phyloP scores from a whole-genome alignment of 495 filamentous ascomycete species.

The Penicillium antarcticum region DNA sequence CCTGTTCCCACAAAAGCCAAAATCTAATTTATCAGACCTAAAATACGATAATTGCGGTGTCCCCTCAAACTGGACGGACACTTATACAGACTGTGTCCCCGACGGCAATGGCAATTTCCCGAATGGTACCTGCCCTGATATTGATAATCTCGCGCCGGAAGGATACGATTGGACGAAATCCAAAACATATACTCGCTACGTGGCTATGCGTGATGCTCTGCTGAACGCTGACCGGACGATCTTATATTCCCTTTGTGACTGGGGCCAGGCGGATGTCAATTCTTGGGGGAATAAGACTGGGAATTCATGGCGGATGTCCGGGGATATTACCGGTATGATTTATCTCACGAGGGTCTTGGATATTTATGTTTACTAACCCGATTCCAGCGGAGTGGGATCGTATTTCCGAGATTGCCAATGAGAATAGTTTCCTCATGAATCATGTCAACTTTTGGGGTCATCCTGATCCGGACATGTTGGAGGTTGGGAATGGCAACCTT shows the following conservation, averaged over 20 bases:
- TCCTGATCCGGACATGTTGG: constrained; percentile 67
- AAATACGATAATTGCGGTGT: constrained; percentile 73
- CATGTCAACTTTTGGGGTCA: constrained; percentile 51
- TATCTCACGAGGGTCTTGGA: constrained; percentile 5
- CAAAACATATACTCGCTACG: constrained; percentile 51
- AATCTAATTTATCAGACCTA: constrained; percentile 36
- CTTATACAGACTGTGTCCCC: constrained; percentile 38
- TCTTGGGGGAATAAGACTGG: constrained; percentile 49
- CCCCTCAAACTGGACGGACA: constrained; percentile 38
- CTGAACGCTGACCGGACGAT: constrained; percentile 50
- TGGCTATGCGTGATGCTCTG: constrained; percentile 60
- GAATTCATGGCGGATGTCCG: constrained; percentile 54
- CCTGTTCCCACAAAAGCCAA: not conserved
- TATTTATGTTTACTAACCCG: constrained; percentile 2
- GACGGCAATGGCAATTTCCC: constrained; percentile 26
- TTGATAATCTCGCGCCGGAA: constrained; percentile 35
- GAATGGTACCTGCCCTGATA: constrained; percentile 41
- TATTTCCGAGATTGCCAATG: constrained; percentile 39
- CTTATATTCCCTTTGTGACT: constrained; percentile 63
- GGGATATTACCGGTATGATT: constrained; percentile 48
- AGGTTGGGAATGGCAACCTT: constrained; percentile 61
- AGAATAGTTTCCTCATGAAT: constrained; percentile 45
- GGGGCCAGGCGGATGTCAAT: constrained; percentile 54
- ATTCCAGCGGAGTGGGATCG: constrained; percentile 36
- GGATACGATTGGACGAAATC: constrained; percentile 53